Evolutionary conservation across 768 basidiomycete genomes (phyloP), one percentile per base, ranked within the genome.

Genomic region (Tricholoma bakamatsutake): DNA sequence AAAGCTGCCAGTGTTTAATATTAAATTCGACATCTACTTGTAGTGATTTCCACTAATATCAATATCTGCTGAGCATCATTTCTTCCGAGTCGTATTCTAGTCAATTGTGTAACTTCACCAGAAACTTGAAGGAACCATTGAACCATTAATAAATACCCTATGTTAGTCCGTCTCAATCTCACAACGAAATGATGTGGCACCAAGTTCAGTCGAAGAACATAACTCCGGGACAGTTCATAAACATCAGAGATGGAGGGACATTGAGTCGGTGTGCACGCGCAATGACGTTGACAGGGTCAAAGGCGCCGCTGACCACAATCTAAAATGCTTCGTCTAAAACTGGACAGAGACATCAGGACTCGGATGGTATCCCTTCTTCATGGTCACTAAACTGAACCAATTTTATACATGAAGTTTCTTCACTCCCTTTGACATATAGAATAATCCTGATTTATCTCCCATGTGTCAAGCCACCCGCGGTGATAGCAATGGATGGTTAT

Each of bases 381-480:
- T 69, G 72, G 27, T 83, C 77, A 55, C 78, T 73, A 61, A 87
- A 88, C 61, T 88, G 85, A 3, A 88, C 75, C 11, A 90, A 77
- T 68, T 87, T 87, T 54, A 90, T 61, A 60, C 80, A 76, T 0
- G 84, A 78, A 0, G 88, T 90, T 60, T 84, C 82, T 66, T 90
- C 88, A 61, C 87, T 89, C 54, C 75, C 72, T 40, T 73, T 69
- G 2, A 88, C 84, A 59, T 90, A 90, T 11, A 83, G 68, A 28
- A 88, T 73, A 76, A 84, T 83, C 50, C 80, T 77, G 56, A 88
- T 86, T 81, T 59, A 90, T 87, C 88, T 90, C 49, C 35, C 2
- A 27, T n/a, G 18, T 17, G n/a, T 46, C 53, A 27, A 52, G 5
- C 7, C 11, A 18, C n/a, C 10, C 10, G 39, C 10, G 12, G 34